A percentile compares a stretch with the other conserved stretches of the same genome.
Conservation (phyloP, 495 filamentous ascomycete genomes). For the Massariosphaeria phaeospora region DNA sequence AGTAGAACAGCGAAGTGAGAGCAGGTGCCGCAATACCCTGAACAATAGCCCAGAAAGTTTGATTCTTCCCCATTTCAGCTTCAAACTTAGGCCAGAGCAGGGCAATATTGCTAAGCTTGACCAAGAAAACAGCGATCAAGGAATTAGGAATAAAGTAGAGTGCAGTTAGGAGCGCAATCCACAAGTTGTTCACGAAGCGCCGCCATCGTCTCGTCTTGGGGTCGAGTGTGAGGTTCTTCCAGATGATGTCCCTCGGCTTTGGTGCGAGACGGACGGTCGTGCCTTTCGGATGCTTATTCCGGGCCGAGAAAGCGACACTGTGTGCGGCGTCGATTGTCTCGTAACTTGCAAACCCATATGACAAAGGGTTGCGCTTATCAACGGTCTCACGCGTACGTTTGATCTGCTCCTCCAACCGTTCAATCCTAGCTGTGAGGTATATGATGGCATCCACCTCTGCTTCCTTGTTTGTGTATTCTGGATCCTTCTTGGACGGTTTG, state of each 20-base stretch:
- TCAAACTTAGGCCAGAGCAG: slow-evolving; percentile 75
- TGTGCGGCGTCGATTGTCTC: slow-evolving; percentile 83
- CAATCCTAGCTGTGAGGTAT: slow-evolving; percentile 81
- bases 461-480: slow-evolving; percentile 52
- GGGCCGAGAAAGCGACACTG: slow-evolving; percentile 72
- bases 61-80: slow-evolving; percentile 54
- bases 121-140: slow-evolving; percentile 87
- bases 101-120: slow-evolving; percentile 75
- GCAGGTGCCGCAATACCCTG: slow-evolving; percentile 95
- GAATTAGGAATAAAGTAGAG: slow-evolving; percentile 95
- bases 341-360: slow-evolving; percentile 93
- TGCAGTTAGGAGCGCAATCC: slow-evolving; percentile 74
- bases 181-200: slow-evolving; percentile 71
- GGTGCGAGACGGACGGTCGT: slow-evolving; percentile 76
- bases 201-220: slow-evolving; percentile 63
- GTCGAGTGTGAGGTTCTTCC: slow-evolving; percentile 79
- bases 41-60: slow-evolving; percentile 71
- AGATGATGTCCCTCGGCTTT: slow-evolving; percentile 86
- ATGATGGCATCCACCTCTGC: slow-evolving; percentile 90
- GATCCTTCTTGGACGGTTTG: slow-evolving; percentile 67
- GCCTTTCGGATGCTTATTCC: slow-evolving; percentile 74
- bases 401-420: slow-evolving; percentile 75
- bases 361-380: slow-evolving; percentile 79
- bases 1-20: slow-evolving; percentile 80
- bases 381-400: slow-evolving; percentile 73